phyloP scores from a whole-genome alignment of 139 green algal genomes.

The Picochlorum sp. region DNA sequence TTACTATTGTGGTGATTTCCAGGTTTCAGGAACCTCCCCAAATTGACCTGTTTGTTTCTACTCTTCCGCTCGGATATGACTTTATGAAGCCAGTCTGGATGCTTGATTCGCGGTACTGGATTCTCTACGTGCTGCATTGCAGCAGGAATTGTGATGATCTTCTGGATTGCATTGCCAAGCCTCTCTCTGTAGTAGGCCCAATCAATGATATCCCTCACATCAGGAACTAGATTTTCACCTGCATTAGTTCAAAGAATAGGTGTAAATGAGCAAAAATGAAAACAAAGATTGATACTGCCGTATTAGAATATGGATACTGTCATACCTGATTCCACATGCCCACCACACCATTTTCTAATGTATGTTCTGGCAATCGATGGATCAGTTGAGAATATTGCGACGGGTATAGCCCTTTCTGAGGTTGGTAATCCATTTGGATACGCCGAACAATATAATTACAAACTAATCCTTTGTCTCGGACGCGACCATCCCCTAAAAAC shows the following conservation, averaged over 20 bases:
- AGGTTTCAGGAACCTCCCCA: slow-evolving; percentile 44
- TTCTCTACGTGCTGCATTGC: slow-evolving; percentile 86
- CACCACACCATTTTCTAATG: slow-evolving; percentile 82
- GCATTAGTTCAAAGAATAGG: not conserved
- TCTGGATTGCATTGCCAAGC: slow-evolving; percentile 84
- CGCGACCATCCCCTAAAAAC: slow-evolving; percentile 88
- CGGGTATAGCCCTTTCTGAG: slow-evolving; percentile 80
- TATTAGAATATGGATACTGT: slow-evolving; percentile 1
- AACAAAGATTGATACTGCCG: not conserved
- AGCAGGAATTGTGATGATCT: slow-evolving; percentile 99
- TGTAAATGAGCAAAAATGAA: not conserved
- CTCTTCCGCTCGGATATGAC: slow-evolving; percentile 57
- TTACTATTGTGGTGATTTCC: too few species aligned
- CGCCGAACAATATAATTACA: slow-evolving; percentile 53
- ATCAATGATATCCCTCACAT: slow-evolving; percentile 87
- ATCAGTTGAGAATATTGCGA: slow-evolving; percentile 88
- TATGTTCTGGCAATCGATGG: slow-evolving; percentile 71
- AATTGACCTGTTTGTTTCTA: slow-evolving; percentile 61
- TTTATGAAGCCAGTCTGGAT: slow-evolving; percentile 95
- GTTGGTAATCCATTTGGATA: slow-evolving; percentile 52
- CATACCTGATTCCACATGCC: slow-evolving; percentile 20
- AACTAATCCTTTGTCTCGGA: slow-evolving; percentile 87
- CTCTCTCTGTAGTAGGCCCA: slow-evolving; percentile 96
- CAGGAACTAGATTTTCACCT: slow-evolving; percentile 34
- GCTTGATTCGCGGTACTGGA: slow-evolving; percentile 68